A percentile compares a stretch with the other conserved stretches of the same genome.
Evolutionary conservation across 345 rosid species (phyloP).

Genomic region (Eucalyptus pauciflora): DNA sequence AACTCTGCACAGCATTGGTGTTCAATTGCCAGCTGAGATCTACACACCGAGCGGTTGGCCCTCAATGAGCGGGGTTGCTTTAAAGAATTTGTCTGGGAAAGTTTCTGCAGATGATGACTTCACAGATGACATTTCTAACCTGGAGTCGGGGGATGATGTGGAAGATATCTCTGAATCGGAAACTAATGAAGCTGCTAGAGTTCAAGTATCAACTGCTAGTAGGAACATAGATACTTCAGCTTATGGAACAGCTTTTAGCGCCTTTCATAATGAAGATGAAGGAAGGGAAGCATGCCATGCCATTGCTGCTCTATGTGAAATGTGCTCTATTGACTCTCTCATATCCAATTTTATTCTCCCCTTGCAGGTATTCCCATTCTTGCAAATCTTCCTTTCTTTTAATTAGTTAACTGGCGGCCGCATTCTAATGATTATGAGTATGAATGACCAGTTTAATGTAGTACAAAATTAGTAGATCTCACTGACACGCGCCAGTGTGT

Average conservation of each 20-base stretch:
- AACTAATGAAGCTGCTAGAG: conserved; percentile 4
- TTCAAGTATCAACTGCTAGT: background rate
- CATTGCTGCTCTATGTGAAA: conserved; percentile 84
- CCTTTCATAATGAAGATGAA: conserved; percentile 40
- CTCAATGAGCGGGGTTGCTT: conserved; percentile 63
- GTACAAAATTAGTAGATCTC: background rate
- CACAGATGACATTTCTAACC: conserved; percentile 17
- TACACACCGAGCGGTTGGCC: conserved; percentile 83
- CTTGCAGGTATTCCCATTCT: conserved; percentile 45
- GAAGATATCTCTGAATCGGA: conserved; percentile 3
- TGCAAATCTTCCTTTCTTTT: background rate
- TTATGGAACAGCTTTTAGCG: conserved; percentile 41
- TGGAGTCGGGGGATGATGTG: conserved; percentile 12
- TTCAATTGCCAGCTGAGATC: conserved; percentile 35
- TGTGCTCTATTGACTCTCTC: conserved; percentile 82
- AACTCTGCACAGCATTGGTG: conserved; percentile 38
- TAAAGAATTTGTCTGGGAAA: conserved; percentile 70
- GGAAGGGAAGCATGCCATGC: conserved; percentile 88
- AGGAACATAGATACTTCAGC: conserved; percentile 30
- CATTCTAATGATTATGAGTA: background rate
- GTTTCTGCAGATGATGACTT: conserved; percentile 65
- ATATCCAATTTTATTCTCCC: conserved; percentile 96
- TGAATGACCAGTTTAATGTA: background rate
- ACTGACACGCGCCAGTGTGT: background rate
- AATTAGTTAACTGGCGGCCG: background rate